Conservation (phyloP, 106 monocot genomes). For the Xerophyta viscosa region DNA sequence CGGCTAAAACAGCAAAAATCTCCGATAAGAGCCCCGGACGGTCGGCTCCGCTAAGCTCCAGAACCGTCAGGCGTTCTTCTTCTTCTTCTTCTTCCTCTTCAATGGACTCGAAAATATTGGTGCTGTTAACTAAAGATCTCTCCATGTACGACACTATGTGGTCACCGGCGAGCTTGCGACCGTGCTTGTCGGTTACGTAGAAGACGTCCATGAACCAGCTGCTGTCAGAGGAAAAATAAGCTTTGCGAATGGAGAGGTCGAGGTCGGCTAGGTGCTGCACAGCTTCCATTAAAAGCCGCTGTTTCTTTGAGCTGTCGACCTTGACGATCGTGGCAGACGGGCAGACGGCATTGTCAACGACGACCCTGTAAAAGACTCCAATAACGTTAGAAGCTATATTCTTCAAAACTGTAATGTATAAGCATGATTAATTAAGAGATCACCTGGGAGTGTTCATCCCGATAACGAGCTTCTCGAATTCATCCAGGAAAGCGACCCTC, state of each 20-base stretch:
- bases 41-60: constrained; percentile 55
- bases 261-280: constrained; percentile 9
- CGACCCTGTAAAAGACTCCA: constrained; percentile 1
- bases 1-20: constrained; percentile 51
- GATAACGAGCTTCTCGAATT: constrained; percentile 58
- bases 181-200: constrained; percentile 14
- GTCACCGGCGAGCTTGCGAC: constrained; percentile 14
- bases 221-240: constrained; percentile 11
- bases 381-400: no score
- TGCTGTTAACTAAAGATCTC: background rate
- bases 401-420: no score
- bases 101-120: background rate
- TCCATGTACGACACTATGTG: constrained; percentile 12
- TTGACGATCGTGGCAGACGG: constrained; percentile 4
- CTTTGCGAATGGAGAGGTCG: constrained; percentile 16
- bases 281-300: constrained; percentile 1
- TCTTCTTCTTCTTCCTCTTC: no score
- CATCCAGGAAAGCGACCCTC: constrained; percentile 31
- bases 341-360: constrained; percentile 13
- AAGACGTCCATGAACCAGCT: constrained; percentile 15
- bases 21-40: constrained; percentile 59
- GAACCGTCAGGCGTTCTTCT: constrained; percentile 9
- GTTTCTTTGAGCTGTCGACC: constrained; percentile 9
- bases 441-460: constrained; percentile 66
- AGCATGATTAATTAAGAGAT: background rate